phyloP scores from a whole-genome alignment of 495 filamentous ascomycete species.

The Aspergillus sparsus region DNA sequence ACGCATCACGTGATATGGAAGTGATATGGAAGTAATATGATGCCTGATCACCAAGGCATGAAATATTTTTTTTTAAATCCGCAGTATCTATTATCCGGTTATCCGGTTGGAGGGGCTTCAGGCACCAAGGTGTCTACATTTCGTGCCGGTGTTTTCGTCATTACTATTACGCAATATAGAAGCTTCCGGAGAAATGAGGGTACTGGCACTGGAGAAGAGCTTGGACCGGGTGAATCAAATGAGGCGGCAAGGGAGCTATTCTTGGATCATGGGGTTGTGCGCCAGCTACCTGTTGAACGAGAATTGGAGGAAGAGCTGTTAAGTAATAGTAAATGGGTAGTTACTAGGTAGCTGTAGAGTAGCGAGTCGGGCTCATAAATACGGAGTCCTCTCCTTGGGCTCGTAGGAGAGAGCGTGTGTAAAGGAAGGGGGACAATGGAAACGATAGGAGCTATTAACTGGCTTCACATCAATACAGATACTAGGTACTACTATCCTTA shows the following conservation, averaged over 20 bases:
- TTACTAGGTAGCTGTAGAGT: too few relatives aligned
- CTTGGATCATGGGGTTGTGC: background rate
- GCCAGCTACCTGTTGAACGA: too few relatives aligned
- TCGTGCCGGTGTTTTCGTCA: conserved; percentile 19
- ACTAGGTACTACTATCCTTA: background rate
- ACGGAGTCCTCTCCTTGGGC: too few relatives aligned
- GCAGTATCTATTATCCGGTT: conserved; percentile 22
- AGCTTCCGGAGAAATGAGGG: conserved; percentile 3
- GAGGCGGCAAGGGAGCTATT: background rate
- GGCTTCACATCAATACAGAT: too few relatives aligned
- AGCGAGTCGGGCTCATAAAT: too few relatives aligned
- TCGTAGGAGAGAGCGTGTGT: too few relatives aligned
- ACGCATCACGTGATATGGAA: conserved; percentile 32
- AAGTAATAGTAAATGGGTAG: too few relatives aligned
- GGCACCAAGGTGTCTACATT: conserved; percentile 24
- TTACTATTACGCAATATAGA: conserved; percentile 25
- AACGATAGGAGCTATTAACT: too few relatives aligned
- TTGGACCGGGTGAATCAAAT: background rate
- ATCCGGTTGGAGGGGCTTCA: conserved; percentile 17
- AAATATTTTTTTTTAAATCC: background rate
- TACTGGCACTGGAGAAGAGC: background rate
- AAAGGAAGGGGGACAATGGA: too few relatives aligned
- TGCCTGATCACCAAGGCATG: conserved; percentile 16
- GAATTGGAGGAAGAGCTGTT: too few relatives aligned
- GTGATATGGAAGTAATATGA: too few relatives aligned